These are phyloP conservation scores for Pachysandra terminalis DNA, from an alignment of 164 flowering plant genomes.

Conservation along the genomic window DNA sequence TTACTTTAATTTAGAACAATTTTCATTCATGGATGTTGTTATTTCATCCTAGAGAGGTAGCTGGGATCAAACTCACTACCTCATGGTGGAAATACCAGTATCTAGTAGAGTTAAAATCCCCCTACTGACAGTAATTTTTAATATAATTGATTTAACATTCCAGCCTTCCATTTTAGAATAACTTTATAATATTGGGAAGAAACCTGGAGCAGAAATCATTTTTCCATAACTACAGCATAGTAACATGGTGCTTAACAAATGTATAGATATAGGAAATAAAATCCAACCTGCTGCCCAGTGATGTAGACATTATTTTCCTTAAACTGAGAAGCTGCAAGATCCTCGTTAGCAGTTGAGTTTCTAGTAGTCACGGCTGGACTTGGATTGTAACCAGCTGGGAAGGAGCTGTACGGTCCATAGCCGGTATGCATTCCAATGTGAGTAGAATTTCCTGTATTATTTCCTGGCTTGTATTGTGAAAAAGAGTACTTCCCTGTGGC, in stretches of 20 bases:
- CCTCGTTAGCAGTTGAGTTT: conserved; percentile 63
- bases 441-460: conserved; percentile 53
- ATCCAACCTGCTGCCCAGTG: conserved; percentile 81
- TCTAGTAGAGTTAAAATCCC: no score
- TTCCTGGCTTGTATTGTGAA: conserved; percentile 66
- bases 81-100: no score
- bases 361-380: conserved; percentile 52
- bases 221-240: not conserved
- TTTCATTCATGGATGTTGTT: no score
- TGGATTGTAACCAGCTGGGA: conserved; percentile 59
- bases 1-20: no score
- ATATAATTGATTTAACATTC: no score
- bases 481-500: conserved; percentile 59
- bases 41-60: no score
- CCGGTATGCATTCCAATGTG: conserved; percentile 57
- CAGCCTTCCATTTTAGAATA: no score
- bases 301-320: conserved; percentile 68
- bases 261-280: not conserved
- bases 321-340: conserved; percentile 55
- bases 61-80: no score
- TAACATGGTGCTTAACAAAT: not conserved
- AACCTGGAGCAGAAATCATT: no score
- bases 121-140: no score
- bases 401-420: conserved; percentile 63
- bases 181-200: no score